Percentiles rank a stretch among this genome's conserved stretches.
phyloP scores from a whole-genome alignment of 140 eudicot species.

The Stevia rebaudiana region DNA sequence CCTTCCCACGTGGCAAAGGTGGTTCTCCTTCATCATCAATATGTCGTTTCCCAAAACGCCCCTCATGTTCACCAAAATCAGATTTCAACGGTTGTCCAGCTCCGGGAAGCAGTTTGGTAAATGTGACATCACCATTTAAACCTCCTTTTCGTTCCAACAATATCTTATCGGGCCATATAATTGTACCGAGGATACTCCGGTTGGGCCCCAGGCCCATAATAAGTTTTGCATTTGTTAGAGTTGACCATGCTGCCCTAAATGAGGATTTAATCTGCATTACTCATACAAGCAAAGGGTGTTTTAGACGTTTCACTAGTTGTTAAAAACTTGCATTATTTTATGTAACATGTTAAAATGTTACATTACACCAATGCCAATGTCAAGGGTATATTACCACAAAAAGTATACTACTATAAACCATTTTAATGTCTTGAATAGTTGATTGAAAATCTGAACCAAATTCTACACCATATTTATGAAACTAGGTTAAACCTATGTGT shows the following conservation, averaged over 20 bases:
- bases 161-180: slow-evolving; percentile 78
- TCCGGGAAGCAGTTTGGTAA: slow-evolving; percentile 60
- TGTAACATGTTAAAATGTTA: background rate
- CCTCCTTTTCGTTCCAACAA: slow-evolving; percentile 87
- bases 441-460: no score
- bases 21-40: slow-evolving; percentile 61
- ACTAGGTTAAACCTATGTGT: no score
- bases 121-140: slow-evolving; percentile 51
- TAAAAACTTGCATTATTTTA: background rate
- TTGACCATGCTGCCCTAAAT: slow-evolving; percentile 71
- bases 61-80: slow-evolving; percentile 42
- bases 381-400: background rate
- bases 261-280: slow-evolving; percentile 68
- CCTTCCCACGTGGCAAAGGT: slow-evolving; percentile 51
- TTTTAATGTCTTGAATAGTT: no score
- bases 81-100: slow-evolving; percentile 49
- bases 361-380: background rate
- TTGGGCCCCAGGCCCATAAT: slow-evolving; percentile 56
- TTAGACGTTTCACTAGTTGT: no score
- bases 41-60: slow-evolving; percentile 61
- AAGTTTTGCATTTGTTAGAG: slow-evolving; percentile 60
- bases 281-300: background rate
- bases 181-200: slow-evolving; percentile 73
- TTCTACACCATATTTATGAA: no score
- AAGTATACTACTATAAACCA: background rate